phyloP scores from a whole-genome alignment of 2,329 filamentous ascomycete species.

The Aspergillus pseudoterreus region DNA sequence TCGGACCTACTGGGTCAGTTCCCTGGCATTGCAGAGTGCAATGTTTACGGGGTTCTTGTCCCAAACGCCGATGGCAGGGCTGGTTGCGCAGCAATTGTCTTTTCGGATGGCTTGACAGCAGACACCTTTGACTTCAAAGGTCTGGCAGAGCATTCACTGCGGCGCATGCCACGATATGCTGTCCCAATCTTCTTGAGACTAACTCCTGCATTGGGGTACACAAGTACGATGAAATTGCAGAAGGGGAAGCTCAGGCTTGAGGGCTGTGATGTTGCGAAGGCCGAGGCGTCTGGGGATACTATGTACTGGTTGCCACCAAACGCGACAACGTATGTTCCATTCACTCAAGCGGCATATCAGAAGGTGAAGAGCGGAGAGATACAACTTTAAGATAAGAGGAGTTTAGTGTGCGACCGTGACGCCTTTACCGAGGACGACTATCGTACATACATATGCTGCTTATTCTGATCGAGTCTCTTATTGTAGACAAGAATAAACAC shows the following conservation, averaged over 20 bases:
- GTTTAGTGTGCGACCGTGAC: too few relatives aligned
- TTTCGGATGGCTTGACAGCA: background rate
- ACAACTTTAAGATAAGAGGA: background rate
- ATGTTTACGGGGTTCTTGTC: conserved; percentile 4
- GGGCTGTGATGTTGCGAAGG: background rate
- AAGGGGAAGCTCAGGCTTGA: background rate
- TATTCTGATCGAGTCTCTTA: too few relatives aligned
- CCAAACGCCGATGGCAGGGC: conserved; percentile 3
- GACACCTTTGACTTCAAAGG: background rate
- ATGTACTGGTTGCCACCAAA: background rate
- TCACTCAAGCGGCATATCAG: background rate
- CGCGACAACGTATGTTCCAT: background rate
- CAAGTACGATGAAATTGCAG: background rate
- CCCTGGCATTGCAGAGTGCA: conserved; percentile 1
- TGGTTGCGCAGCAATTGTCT: conserved; percentile 1
- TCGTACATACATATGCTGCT: too few relatives aligned
- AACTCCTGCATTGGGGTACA: background rate
- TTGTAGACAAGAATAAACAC: too few relatives aligned
- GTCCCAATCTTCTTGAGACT: background rate
- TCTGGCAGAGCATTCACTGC: background rate
- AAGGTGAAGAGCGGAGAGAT: background rate
- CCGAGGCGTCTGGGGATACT: background rate
- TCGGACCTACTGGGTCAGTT: background rate
- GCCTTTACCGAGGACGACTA: too few relatives aligned
- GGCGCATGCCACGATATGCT: background rate